These are phyloP conservation scores for Chalciporus pseudorubinellus DNA, from an alignment of 768 basidiomycete species.

Conservation along the genomic window DNA sequence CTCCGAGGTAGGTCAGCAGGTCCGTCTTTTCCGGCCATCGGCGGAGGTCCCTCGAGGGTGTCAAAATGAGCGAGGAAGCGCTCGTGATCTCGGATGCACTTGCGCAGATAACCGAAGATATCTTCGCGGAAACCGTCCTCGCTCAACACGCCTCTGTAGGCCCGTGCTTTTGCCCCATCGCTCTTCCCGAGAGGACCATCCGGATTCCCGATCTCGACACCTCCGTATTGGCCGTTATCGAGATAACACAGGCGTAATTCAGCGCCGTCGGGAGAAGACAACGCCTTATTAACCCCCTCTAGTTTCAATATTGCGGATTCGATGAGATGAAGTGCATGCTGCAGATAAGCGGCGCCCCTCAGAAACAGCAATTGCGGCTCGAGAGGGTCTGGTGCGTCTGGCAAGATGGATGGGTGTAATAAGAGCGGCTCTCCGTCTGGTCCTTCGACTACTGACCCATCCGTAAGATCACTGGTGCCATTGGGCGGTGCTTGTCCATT, in stretches of 20 bases:
- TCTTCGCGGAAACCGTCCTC: conserved; percentile 58
- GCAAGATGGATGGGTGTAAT: conserved; percentile 70
- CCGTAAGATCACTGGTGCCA: conserved; percentile 54
- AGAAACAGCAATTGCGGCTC: conserved; percentile 83
- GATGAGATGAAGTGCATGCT: conserved; percentile 72
- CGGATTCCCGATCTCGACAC: conserved; percentile 78
- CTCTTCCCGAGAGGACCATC: conserved; percentile 70
- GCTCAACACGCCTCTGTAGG: conserved; percentile 61
- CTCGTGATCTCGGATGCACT: conserved; percentile 81
- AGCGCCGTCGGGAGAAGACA: conserved; percentile 56
- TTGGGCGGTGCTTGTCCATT: conserved; percentile 68
- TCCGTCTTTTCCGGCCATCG: conserved; percentile 12
- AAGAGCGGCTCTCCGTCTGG: conserved; percentile 49
- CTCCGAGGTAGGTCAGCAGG: conserved; percentile 45
- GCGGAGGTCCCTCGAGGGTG: conserved; percentile 50
- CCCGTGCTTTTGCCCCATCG: conserved; percentile 56
- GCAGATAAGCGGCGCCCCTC: conserved; percentile 79
- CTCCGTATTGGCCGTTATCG: conserved; percentile 75
- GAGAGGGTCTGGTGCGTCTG: conserved; percentile 82
- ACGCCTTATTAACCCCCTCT: conserved; percentile 62
- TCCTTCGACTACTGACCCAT: conserved; percentile 42
- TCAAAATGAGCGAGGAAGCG: conserved; percentile 83
- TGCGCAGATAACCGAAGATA: conserved; percentile 58
- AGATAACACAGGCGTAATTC: conserved; percentile 78
- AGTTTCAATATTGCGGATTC: conserved; percentile 69